Evolutionary conservation across 345 rosid genomes (phyloP), one percentile per base, ranked within the genome.

Genomic region (Rhodomyrtus tomentosa): DNA sequence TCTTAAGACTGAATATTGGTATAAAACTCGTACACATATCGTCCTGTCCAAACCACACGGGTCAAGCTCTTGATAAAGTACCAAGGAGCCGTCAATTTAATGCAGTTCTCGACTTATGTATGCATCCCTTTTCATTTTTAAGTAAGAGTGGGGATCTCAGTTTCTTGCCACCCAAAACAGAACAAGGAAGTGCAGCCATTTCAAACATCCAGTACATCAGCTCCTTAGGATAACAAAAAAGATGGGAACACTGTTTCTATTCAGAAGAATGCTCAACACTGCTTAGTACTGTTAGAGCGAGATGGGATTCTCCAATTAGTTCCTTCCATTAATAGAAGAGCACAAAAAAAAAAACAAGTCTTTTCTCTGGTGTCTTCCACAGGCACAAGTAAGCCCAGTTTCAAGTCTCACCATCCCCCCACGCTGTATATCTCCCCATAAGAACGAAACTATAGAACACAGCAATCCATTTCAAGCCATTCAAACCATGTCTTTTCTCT

Each of bases 391-490:
- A 62, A 18, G 76, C 45, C 76, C 76, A 68, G 1, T 32, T 36
- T 68, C 2, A 36, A 0, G 45, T 68, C 76, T 45, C 45, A 36
- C 45, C 25, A 0, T 68, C 42, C 5, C 76, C 42, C 24, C 76
- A 32, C 16, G 45, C 24, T 8, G 36, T 2, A 16, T 18, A 68
- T 68, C 24, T 32, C 10, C 25, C 42, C 24, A 0, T 36, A 1
- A 68, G 42, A 68, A 32, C 6, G 4, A 32, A 68, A 68, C 25
- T 4, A 29, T 29, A 68, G 12, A 68, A 32, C 40, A 36, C 24
- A 68, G 18, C 1, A 68, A 68, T 68, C 21, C 36, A 36, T 68
- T 36, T 2, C 24, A 68, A 68, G 76, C 76, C 24, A 68, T 68
- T 68, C 3, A 18, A 36, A 68, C 76, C 76, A 32, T 16, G 76